These are phyloP conservation scores for Penstemon barbatus DNA, from an alignment of 257 asterid species.

Conservation along the genomic window DNA sequence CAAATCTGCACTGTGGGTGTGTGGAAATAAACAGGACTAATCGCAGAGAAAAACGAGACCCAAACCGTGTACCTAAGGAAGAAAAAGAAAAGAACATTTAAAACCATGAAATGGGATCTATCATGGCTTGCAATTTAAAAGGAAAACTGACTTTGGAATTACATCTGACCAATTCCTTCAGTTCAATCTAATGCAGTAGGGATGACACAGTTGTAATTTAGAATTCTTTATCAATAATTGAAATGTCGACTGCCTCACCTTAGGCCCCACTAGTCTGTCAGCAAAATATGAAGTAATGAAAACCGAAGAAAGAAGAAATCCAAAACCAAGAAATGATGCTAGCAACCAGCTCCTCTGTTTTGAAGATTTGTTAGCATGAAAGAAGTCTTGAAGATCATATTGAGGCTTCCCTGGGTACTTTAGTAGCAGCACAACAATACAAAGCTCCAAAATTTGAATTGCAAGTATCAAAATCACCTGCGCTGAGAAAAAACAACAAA, in stretches of 20 bases:
- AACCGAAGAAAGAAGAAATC: constrained; percentile 55
- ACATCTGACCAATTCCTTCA: background rate
- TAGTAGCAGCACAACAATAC: constrained; percentile 55
- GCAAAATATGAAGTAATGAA: constrained; percentile 55
- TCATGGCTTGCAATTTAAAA: background rate
- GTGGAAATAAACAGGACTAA: no score
- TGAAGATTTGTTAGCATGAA: constrained; percentile 38
- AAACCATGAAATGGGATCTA: background rate
- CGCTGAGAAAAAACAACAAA: constrained; percentile 22
- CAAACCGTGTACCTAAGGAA: no score
- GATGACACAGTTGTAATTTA: background rate
- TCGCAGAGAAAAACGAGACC: no score
- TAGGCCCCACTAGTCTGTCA: constrained; percentile 46
- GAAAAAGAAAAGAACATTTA: background rate
- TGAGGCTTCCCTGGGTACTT: constrained; percentile 53
- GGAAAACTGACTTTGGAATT: background rate
- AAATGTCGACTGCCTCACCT: constrained; percentile 39
- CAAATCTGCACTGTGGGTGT: no score
- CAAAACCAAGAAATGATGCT: constrained; percentile 57
- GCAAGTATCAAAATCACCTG: constrained; percentile 63
- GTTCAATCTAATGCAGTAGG: background rate
- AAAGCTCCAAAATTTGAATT: constrained; percentile 63
- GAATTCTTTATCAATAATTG: background rate
- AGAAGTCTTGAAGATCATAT: constrained; percentile 51
- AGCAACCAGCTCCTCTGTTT: constrained; percentile 62